Conservation (phyloP, 2,329 filamentous ascomycete species). For the Volutella citrinella region DNA sequence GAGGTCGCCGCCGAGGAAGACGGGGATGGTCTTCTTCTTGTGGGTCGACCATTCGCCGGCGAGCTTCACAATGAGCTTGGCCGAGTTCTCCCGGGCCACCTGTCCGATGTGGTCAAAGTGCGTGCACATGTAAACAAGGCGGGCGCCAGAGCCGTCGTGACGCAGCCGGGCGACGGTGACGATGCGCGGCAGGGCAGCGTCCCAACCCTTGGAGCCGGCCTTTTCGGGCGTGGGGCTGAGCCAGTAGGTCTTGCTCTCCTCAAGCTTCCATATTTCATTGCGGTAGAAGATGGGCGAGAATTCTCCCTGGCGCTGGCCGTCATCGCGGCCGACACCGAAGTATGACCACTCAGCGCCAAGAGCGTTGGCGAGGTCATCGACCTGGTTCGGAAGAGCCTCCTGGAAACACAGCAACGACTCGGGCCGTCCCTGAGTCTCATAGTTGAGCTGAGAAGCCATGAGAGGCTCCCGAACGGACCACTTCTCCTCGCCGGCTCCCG, state of each 20-base stretch:
- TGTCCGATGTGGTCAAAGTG: conserved; percentile 50
- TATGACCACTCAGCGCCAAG: conserved; percentile 45
- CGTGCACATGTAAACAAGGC: conserved; percentile 47
- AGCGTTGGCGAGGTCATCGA: conserved; percentile 49
- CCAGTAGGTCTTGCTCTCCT: conserved; percentile 56
- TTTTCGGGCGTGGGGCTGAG: conserved; percentile 55
- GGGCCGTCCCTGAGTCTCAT: conserved; percentile 43
- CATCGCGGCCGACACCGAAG: conserved; percentile 56
- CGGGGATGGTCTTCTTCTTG: conserved; percentile 17
- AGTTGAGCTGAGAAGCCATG: conserved; percentile 51
- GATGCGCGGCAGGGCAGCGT: conserved; percentile 40
- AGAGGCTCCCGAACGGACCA: conserved; percentile 54
- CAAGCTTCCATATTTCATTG: conserved; percentile 49
- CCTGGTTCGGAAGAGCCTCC: conserved; percentile 60
- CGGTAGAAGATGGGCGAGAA: conserved; percentile 67
- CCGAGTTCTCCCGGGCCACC: conserved; percentile 38
- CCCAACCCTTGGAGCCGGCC: conserved; percentile 59
- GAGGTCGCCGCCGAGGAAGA: conserved; percentile 33
- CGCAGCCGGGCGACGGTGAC: conserved; percentile 45
- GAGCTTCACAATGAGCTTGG: conserved; percentile 34
- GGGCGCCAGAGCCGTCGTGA: conserved; percentile 35
- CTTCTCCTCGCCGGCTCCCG: conserved; percentile 49
- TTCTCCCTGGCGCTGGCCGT: conserved; percentile 60
- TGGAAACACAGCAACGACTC: conserved; percentile 61
- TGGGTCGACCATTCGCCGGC: conserved; percentile 24